These are phyloP conservation scores for Kodamaea kaohsiungensis DNA, from an alignment of 805 yeast species.

Conservation along the genomic window DNA sequence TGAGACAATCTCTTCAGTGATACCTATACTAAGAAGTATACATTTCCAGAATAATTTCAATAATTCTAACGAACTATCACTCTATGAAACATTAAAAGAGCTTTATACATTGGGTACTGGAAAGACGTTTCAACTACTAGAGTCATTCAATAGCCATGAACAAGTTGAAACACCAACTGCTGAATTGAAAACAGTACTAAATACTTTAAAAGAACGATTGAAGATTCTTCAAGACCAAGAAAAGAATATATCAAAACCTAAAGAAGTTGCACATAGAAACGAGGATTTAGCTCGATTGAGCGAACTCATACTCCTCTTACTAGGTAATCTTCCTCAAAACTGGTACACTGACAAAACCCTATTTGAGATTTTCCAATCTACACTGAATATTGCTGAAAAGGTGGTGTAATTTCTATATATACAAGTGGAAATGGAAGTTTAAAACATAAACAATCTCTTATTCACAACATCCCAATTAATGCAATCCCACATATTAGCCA, in stretches of 20 bases:
- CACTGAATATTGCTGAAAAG: constrained; percentile 2
- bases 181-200: not conserved
- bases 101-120: constrained; percentile 6
- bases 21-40: constrained; percentile 9
- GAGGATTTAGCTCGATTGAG: constrained; percentile 16
- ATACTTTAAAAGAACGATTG: not conserved
- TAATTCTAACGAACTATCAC: not conserved
- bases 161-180: not conserved
- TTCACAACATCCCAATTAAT: constrained; percentile 82
- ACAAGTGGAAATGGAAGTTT: constrained; percentile 8
- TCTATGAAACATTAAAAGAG: not conserved
- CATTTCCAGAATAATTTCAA: constrained; percentile 3
- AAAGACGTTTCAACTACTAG: constrained; percentile 1
- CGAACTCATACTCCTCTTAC: constrained; percentile 34
- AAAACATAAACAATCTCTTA: constrained; percentile 44
- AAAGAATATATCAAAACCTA: not conserved
- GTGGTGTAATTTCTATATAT: not conserved
- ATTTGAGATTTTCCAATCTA: constrained; percentile 21
- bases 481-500: constrained; percentile 73
- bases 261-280: not conserved
- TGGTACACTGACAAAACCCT: constrained; percentile 37
- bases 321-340: constrained; percentile 34
- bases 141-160: not conserved
- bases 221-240: not conserved
- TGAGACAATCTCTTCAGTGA: constrained; percentile 5